Conservation (phyloP, 2,329 filamentous ascomycete genomes). For the Sordariomycetes sp. region DNA sequence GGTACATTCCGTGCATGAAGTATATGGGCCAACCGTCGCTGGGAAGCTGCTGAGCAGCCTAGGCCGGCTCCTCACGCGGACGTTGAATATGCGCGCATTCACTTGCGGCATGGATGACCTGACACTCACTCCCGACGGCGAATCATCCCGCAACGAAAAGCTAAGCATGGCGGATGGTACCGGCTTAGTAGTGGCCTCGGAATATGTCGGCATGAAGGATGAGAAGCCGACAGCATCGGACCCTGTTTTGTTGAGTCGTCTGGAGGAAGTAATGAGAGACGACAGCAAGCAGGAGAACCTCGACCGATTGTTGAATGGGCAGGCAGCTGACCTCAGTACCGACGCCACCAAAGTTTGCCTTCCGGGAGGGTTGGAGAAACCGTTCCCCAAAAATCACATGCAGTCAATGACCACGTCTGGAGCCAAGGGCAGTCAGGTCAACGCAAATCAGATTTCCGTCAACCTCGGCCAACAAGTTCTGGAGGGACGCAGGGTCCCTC, state of each 20-base stretch:
- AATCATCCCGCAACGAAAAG: constrained; percentile 57
- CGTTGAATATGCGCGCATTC: constrained; percentile 88
- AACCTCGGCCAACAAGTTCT: constrained; percentile 95
- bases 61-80: constrained; percentile 78
- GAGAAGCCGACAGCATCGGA: constrained; percentile 51
- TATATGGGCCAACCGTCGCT: constrained; percentile 79
- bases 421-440: constrained; percentile 86
- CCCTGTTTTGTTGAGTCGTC: constrained; percentile 60
- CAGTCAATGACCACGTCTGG: constrained; percentile 96
- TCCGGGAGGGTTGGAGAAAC: constrained; percentile 73
- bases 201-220: constrained; percentile 76
- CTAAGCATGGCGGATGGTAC: constrained; percentile 56
- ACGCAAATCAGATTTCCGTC: constrained; percentile 95
- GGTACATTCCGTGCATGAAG: constrained; percentile 85
- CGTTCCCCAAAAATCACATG: constrained; percentile 97
- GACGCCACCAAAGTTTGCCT: constrained; percentile 70
- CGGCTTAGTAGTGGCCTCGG: constrained; percentile 70
- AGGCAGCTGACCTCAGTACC: constrained; percentile 61
- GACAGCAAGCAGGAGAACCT: constrained; percentile 83
- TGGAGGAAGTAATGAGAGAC: constrained; percentile 86
- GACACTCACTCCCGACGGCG: constrained; percentile 70
- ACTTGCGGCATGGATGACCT: constrained; percentile 97
- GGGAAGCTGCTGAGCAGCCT: constrained; percentile 83
- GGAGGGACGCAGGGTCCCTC: constrained; percentile 85
- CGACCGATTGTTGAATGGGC: constrained; percentile 76